Evolutionary conservation across 257 asterid genomes (phyloP).

Genomic region (Nicotiana noctiflora): DNA sequence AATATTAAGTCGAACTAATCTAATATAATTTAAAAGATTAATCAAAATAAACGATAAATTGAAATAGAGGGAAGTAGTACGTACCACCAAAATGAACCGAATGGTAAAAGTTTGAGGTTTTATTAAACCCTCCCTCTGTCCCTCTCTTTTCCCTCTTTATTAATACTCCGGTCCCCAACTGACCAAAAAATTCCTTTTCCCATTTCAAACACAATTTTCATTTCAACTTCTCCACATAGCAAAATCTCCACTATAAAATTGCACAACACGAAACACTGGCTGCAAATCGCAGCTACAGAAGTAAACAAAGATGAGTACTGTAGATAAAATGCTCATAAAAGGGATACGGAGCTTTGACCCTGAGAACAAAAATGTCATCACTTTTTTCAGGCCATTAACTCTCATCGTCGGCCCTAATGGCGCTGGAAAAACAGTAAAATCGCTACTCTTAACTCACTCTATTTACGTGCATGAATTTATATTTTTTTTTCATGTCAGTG

Average conservation of each 20-base stretch:
- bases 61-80: no score
- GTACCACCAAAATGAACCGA: neutral
- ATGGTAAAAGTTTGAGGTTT: neutral
- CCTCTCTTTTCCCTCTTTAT: no score
- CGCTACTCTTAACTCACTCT: neutral
- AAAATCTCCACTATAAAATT: no score
- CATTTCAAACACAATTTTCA: neutral
- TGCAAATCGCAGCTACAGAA: neutral
- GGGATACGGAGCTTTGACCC: slow-evolving; percentile 99
- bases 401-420: slow-evolving; percentile 97
- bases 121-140: neutral
- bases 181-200: neutral
- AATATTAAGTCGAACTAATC: no score
- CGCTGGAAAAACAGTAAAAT: slow-evolving; percentile 88
- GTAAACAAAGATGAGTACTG: slow-evolving; percentile 64
- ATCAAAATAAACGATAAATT: no score
- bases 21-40: no score
- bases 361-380: slow-evolving; percentile 87
- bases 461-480: neutral
- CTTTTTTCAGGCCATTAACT: slow-evolving; percentile 87
- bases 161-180: neutral
- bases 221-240: no score
- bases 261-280: neutral
- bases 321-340: slow-evolving; percentile 94
- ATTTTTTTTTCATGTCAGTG: neutral